Percentiles rank a stretch among this genome's conserved stretches.
Conservation (phyloP, 106 monocot genomes). For the Dactylorhiza incarnata region DNA sequence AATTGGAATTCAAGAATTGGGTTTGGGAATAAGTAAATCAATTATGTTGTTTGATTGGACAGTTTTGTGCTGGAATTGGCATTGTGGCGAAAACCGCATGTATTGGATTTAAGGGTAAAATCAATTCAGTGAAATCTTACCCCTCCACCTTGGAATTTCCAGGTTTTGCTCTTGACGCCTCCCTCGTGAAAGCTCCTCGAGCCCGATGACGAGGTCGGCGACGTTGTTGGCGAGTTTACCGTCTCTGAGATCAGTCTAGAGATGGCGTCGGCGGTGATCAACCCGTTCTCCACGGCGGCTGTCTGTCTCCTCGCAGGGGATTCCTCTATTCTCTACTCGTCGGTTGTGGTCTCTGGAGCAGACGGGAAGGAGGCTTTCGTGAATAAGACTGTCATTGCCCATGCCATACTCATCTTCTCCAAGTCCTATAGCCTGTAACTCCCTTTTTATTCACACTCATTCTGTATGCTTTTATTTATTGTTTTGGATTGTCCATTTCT, state of each 20-base stretch:
- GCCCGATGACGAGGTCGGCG: too few species aligned
- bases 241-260: not conserved
- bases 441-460: not conserved
- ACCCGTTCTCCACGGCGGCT: not conserved
- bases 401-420: slow-evolving; percentile 17
- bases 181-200: too few species aligned
- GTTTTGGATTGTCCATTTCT: not conserved
- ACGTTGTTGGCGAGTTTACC: too few species aligned
- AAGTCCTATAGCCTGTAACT: slow-evolving; percentile 16
- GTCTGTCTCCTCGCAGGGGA: not conserved
- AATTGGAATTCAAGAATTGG: too few species aligned
- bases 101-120: too few species aligned
- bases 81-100: too few species aligned
- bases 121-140: too few species aligned
- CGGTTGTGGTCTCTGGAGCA: not conserved
- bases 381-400: slow-evolving; percentile 10
- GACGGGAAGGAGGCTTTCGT: slow-evolving; percentile 5
- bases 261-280: not conserved
- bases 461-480: not conserved
- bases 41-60: too few species aligned
- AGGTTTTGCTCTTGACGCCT: too few species aligned
- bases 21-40: too few species aligned
- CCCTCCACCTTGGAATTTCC: too few species aligned
- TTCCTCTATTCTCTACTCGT: not conserved
- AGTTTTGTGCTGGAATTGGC: too few species aligned